phyloP scores from a whole-genome alignment of 768 basidiomycete genomes.

The Boletus reticulatus region DNA sequence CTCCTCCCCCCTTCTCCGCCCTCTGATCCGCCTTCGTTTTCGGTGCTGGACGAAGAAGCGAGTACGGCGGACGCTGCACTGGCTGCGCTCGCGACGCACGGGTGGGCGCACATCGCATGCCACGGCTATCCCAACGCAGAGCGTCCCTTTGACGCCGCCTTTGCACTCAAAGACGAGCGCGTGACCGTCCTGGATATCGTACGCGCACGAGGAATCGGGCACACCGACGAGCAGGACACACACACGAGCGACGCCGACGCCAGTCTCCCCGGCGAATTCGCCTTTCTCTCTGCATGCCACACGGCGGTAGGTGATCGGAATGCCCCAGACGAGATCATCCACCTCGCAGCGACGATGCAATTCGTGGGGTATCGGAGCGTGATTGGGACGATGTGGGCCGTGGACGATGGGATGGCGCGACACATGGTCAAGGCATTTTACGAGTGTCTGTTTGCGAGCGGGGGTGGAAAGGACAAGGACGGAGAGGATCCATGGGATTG shows the following conservation, averaged over 20 bases:
- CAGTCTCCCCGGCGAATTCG: conserved; percentile 16
- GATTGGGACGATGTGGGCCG: conserved; percentile 36
- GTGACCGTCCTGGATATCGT: conserved; percentile 26
- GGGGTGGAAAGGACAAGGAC: background rate
- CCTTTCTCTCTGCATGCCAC: conserved; percentile 36
- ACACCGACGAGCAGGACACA: background rate
- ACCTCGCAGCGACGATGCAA: conserved; percentile 36
- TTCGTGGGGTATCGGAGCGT: conserved; percentile 36
- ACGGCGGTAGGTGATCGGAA: conserved; percentile 22
- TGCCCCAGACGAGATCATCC: conserved; percentile 33
- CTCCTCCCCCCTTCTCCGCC: conserved; percentile 14
- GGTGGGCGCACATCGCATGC: conserved; percentile 33
- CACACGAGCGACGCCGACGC: background rate
- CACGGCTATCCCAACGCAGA: conserved; percentile 23
- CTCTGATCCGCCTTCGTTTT: background rate
- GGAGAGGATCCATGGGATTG: background rate
- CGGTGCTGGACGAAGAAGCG: conserved; percentile 8
- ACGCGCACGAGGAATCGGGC: background rate
- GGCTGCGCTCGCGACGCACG: conserved; percentile 13
- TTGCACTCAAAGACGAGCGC: conserved; percentile 22
- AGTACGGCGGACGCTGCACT: conserved; percentile 16
- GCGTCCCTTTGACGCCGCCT: conserved; percentile 27
- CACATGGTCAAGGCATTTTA: conserved; percentile 26
- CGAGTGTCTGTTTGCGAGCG: conserved; percentile 7
- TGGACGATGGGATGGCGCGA: conserved; percentile 23